phyloP scores from a whole-genome alignment of 129 eudicot genomes.

The Lactuca sativa region DNA sequence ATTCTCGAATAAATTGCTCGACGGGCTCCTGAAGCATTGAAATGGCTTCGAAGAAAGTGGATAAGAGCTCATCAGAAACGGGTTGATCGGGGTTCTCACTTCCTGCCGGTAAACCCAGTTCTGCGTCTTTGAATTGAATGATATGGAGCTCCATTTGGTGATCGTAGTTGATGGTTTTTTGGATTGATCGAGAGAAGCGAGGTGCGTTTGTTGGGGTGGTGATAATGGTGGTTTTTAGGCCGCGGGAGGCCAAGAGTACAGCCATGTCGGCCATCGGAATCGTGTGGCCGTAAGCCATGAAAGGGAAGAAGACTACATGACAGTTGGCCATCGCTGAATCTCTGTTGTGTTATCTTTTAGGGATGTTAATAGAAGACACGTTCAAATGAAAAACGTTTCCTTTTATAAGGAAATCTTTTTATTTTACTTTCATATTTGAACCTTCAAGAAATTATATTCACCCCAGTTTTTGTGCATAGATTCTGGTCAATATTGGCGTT shows the following conservation, averaged over 20 bases:
- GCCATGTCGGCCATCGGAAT: conserved; percentile 67
- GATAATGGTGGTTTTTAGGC: conserved; percentile 51
- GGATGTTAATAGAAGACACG: too few species aligned
- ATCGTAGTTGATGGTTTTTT: conserved; percentile 20
- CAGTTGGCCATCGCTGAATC: not conserved
- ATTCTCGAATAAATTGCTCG: conserved; percentile 42
- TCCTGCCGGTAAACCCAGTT: conserved; percentile 40
- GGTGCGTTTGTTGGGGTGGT: conserved; percentile 44
- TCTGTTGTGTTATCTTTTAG: not conserved
- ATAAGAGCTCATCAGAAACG: conserved; percentile 4
- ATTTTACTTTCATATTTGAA: too few species aligned
- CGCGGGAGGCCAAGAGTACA: conserved; percentile 49
- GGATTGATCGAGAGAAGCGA: conserved; percentile 32
- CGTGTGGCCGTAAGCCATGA: conserved; percentile 64
- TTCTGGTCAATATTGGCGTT: too few species aligned
- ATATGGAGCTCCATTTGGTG: conserved; percentile 26
- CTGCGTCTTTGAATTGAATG: conserved; percentile 33
- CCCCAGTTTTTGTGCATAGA: too few species aligned
- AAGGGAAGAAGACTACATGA: conserved; percentile 48
- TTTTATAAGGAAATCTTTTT: too few species aligned
- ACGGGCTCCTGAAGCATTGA: conserved; percentile 49
- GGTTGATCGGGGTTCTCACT: conserved; percentile 40
- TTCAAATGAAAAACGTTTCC: too few species aligned
- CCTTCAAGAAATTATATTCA: too few species aligned
- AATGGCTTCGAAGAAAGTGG: conserved; percentile 27